Evolutionary conservation across 495 filamentous ascomycete species (phyloP).

Genomic region (Penicillium paradoxum): DNA sequence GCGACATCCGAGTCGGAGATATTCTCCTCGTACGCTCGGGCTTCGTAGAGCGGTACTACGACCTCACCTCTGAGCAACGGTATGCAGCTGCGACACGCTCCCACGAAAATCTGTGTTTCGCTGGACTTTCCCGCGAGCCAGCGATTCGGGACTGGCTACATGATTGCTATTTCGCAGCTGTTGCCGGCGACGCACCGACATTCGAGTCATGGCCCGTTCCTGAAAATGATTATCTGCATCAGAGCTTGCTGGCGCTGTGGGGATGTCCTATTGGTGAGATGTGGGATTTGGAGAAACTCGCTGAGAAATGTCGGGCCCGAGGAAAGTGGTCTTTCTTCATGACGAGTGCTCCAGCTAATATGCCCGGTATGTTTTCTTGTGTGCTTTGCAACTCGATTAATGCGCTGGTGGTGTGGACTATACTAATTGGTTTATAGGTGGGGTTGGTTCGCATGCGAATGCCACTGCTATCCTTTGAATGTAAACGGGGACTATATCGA

Average conservation of each 20-base stretch:
- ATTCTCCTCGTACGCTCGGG: conserved; percentile 65
- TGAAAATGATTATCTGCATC: conserved; percentile 50
- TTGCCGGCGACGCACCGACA: conserved; percentile 55
- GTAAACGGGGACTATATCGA: background rate
- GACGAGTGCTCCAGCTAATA: conserved; percentile 55
- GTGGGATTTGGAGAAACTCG: conserved; percentile 52
- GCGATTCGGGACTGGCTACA: conserved; percentile 58
- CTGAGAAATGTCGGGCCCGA: conserved; percentile 41
- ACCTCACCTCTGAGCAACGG: conserved; percentile 35
- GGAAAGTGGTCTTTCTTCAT: conserved; percentile 66
- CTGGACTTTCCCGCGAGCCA: conserved; percentile 54
- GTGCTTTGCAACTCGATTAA: background rate
- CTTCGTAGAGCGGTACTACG: conserved; percentile 54
- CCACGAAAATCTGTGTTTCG: conserved; percentile 48
- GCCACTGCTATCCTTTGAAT: conserved; percentile 48
- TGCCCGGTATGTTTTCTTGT: conserved; percentile 35
- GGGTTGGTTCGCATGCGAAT: conserved; percentile 28
- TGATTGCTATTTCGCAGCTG: conserved; percentile 61
- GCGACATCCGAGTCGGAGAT: conserved; percentile 59
- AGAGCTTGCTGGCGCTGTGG: conserved; percentile 61
- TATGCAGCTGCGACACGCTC: conserved; percentile 33
- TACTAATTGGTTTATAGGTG: conserved; percentile 13
- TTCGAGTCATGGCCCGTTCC: conserved; percentile 58
- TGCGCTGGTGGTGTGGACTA: background rate
- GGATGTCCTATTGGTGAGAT: conserved; percentile 59